Percentiles rank a stretch among this genome's conserved stretches.
Evolutionary conservation across 345 rosid genomes (phyloP).

Genomic region (Lumnitzera racemosa): DNA sequence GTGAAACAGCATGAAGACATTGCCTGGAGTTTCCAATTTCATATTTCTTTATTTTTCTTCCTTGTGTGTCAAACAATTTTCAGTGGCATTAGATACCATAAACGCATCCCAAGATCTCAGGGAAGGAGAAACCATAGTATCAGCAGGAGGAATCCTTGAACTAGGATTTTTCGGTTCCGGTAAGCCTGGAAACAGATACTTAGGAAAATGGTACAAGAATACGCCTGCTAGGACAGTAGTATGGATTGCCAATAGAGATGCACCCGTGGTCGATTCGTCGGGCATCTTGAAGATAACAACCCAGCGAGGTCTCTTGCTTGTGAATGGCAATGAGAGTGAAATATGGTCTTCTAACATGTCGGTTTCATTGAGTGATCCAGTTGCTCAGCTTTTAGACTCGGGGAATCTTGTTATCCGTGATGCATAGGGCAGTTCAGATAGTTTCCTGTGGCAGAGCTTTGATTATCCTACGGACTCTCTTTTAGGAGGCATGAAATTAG

Average conservation of each 20-base stretch:
- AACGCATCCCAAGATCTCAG: background rate
- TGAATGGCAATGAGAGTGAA: background rate
- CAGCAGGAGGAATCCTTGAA: conserved; percentile 11
- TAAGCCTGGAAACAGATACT: conserved; percentile 11
- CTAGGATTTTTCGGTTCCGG: conserved; percentile 27
- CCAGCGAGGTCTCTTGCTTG: conserved; percentile 9
- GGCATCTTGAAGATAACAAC: conserved; percentile 10
- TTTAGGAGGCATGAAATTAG: conserved; percentile 14
- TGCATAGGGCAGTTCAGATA: background rate
- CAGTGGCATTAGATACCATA: conserved; percentile 2
- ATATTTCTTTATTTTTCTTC: too few species aligned
- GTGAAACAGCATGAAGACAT: too few species aligned
- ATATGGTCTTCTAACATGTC: conserved; percentile 7
- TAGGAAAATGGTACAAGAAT: conserved; percentile 35
- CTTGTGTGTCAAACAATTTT: too few species aligned
- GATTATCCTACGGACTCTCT: conserved; percentile 12
- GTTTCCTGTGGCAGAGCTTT: conserved; percentile 8
- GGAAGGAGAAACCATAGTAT: conserved; percentile 6
- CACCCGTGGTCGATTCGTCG: conserved; percentile 13
- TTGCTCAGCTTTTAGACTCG: conserved; percentile 12
- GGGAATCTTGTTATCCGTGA: conserved; percentile 22
- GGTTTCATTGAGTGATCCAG: background rate
- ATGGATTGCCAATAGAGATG: conserved; percentile 50
- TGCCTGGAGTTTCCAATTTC: too few species aligned
- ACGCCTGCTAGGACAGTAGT: conserved; percentile 10